phyloP scores from a whole-genome alignment of 352 stramenopile genomes.

The Pythium brassicae region DNA sequence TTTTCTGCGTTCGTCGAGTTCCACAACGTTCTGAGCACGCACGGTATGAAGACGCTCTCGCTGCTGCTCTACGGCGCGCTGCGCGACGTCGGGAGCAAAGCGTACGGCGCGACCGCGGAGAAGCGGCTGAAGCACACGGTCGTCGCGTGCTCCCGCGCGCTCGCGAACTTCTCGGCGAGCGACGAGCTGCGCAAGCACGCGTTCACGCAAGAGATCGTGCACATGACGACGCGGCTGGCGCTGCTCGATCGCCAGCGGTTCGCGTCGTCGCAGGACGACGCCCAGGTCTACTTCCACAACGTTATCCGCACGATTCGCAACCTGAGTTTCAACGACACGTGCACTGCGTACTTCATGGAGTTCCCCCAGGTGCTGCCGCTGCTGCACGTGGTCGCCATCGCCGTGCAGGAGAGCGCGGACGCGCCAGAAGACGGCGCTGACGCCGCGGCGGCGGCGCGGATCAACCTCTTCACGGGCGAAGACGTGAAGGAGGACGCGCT shows the following conservation, averaged over 20 bases:
- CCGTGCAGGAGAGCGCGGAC: neutral
- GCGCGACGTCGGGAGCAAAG: slow-evolving; percentile 38
- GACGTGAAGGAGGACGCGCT: slow-evolving; percentile 66
- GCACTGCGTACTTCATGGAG: slow-evolving; percentile 46
- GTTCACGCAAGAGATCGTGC: slow-evolving; percentile 50
- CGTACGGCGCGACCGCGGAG: slow-evolving; percentile 27
- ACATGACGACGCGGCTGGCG: slow-evolving; percentile 42
- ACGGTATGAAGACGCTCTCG: slow-evolving; percentile 47
- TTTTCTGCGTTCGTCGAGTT: slow-evolving; percentile 67
- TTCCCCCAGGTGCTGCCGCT: slow-evolving; percentile 50
- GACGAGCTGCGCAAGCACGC: slow-evolving; percentile 42
- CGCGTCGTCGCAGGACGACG: slow-evolving; percentile 14
- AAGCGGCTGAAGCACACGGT: slow-evolving; percentile 40
- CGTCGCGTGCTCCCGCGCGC: slow-evolving; percentile 44
- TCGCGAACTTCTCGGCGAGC: slow-evolving; percentile 73
- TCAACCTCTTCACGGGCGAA: slow-evolving; percentile 17
- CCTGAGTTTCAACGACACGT: slow-evolving; percentile 53
- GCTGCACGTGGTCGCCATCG: slow-evolving; percentile 32
- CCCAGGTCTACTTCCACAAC: slow-evolving; percentile 45
- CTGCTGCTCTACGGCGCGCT: slow-evolving; percentile 42
- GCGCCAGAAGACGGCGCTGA: neutral
- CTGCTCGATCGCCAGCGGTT: slow-evolving; percentile 39
- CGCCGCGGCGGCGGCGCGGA: neutral
- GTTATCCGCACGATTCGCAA: slow-evolving; percentile 54
- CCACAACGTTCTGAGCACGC: slow-evolving; percentile 38